Evolutionary conservation across 495 filamentous ascomycete genomes (phyloP).

Genomic region (Penicillium crystallinum): DNA sequence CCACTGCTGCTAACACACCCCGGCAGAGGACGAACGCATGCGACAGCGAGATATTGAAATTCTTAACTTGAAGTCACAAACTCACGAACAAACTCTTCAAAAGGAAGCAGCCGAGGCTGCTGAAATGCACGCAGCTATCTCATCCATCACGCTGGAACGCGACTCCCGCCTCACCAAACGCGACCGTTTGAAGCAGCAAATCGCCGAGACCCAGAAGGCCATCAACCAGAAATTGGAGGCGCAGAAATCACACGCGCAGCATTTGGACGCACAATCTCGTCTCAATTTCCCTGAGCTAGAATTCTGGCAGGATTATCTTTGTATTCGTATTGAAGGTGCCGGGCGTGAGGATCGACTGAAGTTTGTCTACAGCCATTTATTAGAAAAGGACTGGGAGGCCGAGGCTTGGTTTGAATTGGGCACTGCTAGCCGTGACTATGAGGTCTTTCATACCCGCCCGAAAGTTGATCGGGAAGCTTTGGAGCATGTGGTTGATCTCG

Average conservation of each 20-base stretch:
- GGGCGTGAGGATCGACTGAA: slow-evolving; percentile 80
- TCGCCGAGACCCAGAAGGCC: slow-evolving; percentile 67
- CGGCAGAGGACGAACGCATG: slow-evolving; percentile 81
- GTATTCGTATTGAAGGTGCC: slow-evolving; percentile 83
- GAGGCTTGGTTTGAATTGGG: slow-evolving; percentile 93
- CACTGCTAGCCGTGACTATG: slow-evolving; percentile 75
- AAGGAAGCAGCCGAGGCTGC: slow-evolving; percentile 84
- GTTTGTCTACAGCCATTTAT: slow-evolving; percentile 82
- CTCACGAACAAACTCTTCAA: slow-evolving; percentile 70
- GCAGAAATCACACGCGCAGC: slow-evolving; percentile 55
- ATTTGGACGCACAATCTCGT: slow-evolving; percentile 71
- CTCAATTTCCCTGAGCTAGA: slow-evolving; percentile 87
- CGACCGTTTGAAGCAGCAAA: slow-evolving; percentile 70
- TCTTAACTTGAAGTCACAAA: slow-evolving; percentile 66
- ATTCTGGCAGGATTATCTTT: slow-evolving; percentile 91
- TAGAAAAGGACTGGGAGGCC: slow-evolving; percentile 77
- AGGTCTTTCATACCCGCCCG: slow-evolving; percentile 69
- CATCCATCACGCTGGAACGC: slow-evolving; percentile 65
- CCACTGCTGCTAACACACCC: slow-evolving; percentile 16
- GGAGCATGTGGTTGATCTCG: slow-evolving; percentile 61
- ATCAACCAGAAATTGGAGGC: slow-evolving; percentile 58
- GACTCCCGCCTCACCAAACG: slow-evolving; percentile 68
- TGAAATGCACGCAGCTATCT: slow-evolving; percentile 81
- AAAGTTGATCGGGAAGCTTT: slow-evolving; percentile 72
- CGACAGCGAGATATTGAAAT: slow-evolving; percentile 84